phyloP scores from a whole-genome alignment of 2,329 filamentous ascomycete species.

The Alternaria alternata region DNA sequence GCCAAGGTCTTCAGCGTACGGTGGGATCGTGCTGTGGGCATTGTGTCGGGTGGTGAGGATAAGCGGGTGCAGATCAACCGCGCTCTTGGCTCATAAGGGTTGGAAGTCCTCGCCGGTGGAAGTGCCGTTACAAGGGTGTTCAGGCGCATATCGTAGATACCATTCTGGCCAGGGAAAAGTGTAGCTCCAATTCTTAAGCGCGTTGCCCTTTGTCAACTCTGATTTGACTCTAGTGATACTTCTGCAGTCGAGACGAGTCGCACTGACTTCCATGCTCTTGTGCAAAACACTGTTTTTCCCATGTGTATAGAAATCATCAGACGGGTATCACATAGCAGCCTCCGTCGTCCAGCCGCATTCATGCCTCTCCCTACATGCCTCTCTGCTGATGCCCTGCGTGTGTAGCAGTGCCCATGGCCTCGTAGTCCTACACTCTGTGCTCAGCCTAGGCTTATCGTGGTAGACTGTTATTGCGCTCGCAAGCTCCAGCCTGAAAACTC shows the following conservation, averaged over 20 bases:
- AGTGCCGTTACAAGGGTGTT: slow-evolving; percentile 11
- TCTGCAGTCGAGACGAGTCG: not conserved
- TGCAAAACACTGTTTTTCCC: not conserved
- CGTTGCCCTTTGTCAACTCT: not conserved
- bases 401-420: not conserved
- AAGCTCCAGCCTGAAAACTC: not conserved
- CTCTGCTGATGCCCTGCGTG: not conserved
- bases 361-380: not conserved
- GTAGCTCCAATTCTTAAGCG: slow-evolving; percentile 4
- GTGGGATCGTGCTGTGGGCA: slow-evolving; percentile 87
- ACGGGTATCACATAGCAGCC: slow-evolving; percentile 37
- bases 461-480: not conserved
- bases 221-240: not conserved
- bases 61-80: slow-evolving; percentile 90
- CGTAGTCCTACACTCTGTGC: not conserved
- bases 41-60: slow-evolving; percentile 92
- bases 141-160: slow-evolving; percentile 29
- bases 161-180: slow-evolving; percentile 17
- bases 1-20: slow-evolving; percentile 88
- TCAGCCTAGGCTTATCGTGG: not conserved
- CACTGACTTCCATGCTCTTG: not conserved
- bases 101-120: not conserved
- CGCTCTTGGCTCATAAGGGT: slow-evolving; percentile 26
- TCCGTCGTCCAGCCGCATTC: not conserved
- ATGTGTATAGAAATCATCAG: slow-evolving; percentile 15